Evolutionary conservation across 2,329 filamentous ascomycete species (phyloP).

Genomic region (Sclerotinia spermophila): DNA sequence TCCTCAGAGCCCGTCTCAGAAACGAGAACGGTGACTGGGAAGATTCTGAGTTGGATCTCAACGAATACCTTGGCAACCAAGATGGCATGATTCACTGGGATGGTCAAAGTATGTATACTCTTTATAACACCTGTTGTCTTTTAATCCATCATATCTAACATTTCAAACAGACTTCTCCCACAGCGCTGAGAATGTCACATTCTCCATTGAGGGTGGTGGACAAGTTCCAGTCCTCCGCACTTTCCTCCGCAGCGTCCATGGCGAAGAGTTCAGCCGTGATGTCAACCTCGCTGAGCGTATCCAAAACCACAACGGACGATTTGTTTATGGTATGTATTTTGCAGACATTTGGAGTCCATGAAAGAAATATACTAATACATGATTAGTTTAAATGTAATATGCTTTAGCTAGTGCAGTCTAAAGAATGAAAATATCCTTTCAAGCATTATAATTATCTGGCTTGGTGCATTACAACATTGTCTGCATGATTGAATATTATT

Average conservation of each 20-base stretch:
- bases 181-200: constrained; percentile 38
- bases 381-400: constrained; percentile 9
- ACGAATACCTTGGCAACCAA: constrained; percentile 52
- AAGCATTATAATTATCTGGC: background rate
- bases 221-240: constrained; percentile 44
- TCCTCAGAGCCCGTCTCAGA: constrained; percentile 50
- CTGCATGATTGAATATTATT: background rate
- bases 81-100: constrained; percentile 45
- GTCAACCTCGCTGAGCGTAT: constrained; percentile 45
- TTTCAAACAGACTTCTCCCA: constrained; percentile 36
- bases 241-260: constrained; percentile 36
- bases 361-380: background rate
- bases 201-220: constrained; percentile 42
- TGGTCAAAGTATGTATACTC: constrained; percentile 24
- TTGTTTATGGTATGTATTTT: constrained; percentile 39
- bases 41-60: constrained; percentile 51
- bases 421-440: constrained; percentile 12
- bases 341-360: background rate
- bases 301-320: constrained; percentile 40
- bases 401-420: constrained; percentile 16
- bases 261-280: constrained; percentile 37
- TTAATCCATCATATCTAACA: background rate
- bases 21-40: constrained; percentile 43
- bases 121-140: too few relatives aligned
- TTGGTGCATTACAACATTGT: background rate